These are phyloP conservation scores for Aspergillus hiratsukae DNA, from an alignment of 2,329 filamentous ascomycete species.

Conservation along the genomic window DNA sequence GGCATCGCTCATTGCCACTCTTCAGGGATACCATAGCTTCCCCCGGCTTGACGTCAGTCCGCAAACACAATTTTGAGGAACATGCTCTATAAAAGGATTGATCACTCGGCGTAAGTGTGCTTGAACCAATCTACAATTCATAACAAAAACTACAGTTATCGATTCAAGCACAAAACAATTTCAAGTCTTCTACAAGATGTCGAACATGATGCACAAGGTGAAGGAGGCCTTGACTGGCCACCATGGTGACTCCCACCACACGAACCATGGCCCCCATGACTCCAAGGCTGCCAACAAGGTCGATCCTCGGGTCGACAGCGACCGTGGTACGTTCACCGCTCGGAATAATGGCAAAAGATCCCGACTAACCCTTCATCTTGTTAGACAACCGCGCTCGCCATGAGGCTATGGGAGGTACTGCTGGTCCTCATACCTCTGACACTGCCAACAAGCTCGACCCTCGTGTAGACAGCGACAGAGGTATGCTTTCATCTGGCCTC, in stretches of 20 bases:
- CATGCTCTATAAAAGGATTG: neutral
- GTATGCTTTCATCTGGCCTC: too few relatives aligned
- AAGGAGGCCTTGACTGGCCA: conserved; percentile 39
- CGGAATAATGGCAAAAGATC: neutral
- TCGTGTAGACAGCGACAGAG: neutral
- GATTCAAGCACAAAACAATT: neutral
- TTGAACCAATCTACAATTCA: neutral
- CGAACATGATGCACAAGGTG: conserved; percentile 41
- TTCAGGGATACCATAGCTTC: neutral
- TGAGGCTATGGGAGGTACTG: neutral
- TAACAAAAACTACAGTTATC: neutral
- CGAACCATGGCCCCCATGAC: conserved; percentile 13
- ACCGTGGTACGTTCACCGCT: conserved; percentile 7
- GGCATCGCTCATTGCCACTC: neutral
- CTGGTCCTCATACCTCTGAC: neutral
- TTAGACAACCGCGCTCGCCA: conserved; percentile 7
- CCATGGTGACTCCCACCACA: conserved; percentile 14
- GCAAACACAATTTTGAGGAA: neutral
- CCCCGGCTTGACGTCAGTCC: neutral
- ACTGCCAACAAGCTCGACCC: neutral
- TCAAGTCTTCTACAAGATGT: conserved; percentile 32
- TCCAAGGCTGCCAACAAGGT: conserved; percentile 16
- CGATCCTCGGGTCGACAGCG: conserved; percentile 17
- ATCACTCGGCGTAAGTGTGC: neutral
- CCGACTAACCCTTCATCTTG: neutral